Conservation (phyloP, 2,329 filamentous ascomycete genomes). For the Dactylellina haptotyla region DNA sequence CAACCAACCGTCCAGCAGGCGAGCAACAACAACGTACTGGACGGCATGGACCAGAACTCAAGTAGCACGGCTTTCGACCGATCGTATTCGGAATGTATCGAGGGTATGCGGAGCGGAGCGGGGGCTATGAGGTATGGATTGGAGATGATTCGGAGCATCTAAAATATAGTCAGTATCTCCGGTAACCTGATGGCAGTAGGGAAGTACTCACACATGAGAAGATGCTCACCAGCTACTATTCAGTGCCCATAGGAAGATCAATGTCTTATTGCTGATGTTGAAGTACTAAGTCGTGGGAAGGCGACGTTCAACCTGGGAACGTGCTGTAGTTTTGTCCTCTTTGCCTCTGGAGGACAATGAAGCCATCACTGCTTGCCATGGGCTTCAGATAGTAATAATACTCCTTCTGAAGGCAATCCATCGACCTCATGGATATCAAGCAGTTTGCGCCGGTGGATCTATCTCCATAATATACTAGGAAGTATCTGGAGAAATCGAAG, state of each 20-base stretch:
- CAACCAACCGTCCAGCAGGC: neutral
- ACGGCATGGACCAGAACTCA: neutral
- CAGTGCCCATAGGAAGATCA: neutral
- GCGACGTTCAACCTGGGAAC: neutral
- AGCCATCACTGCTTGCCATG: constrained; percentile 32
- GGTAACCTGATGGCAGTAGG: neutral
- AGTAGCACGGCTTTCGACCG: neutral
- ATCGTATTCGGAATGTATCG: constrained; percentile 8
- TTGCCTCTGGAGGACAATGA: constrained; percentile 15
- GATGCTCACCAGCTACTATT: neutral
- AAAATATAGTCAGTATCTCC: neutral
- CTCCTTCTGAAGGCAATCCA: constrained; percentile 29
- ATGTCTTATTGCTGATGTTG: neutral
- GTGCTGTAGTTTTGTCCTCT: neutral
- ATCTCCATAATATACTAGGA: constrained; percentile 17
- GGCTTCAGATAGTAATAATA: constrained; percentile 31
- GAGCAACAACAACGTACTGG: neutral
- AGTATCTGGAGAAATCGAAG: constrained; percentile 35
- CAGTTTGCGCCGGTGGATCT: constrained; percentile 30
- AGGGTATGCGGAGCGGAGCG: neutral
- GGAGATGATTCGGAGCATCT: neutral
- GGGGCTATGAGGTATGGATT: neutral
- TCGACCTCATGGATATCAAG: constrained; percentile 32
- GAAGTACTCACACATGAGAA: neutral
- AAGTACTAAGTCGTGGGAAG: neutral